phyloP scores from a whole-genome alignment of 306 rosid species.

The Carpinus viminea region DNA sequence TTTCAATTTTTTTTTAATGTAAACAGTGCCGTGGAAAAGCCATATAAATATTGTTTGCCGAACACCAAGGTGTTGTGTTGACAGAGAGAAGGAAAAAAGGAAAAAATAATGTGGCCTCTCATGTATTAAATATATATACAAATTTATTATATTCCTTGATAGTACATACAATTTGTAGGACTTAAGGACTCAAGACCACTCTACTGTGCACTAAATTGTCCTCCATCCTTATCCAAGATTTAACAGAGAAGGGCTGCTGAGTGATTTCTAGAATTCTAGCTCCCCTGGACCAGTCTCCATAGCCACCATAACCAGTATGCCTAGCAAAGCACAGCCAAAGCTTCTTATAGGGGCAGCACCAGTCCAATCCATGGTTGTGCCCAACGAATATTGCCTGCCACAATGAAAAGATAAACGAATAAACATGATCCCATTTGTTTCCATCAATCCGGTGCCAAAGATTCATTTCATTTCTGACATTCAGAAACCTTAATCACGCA shows the following conservation, averaged over 20 bases:
- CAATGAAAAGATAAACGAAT: slow-evolving; percentile 24
- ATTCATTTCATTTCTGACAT: not conserved
- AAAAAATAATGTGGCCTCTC: not conserved
- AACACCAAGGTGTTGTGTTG: not conserved
- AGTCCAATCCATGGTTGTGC: slow-evolving; percentile 87
- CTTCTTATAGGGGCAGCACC: slow-evolving; percentile 73
- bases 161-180: not conserved
- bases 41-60: too few species aligned
- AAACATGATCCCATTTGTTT: not conserved
- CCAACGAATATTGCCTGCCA: slow-evolving; percentile 82
- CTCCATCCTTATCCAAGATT: slow-evolving; percentile 82
- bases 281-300: slow-evolving; percentile 75
- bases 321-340: slow-evolving; percentile 81
- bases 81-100: not conserved
- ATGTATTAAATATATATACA: not conserved
- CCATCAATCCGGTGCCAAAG: not conserved
- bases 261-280: slow-evolving; percentile 60
- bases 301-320: slow-evolving; percentile 82
- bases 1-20: too few species aligned
- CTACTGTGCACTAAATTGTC: slow-evolving; percentile 61
- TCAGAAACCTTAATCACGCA: not conserved
- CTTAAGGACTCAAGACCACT: slow-evolving; percentile 38
- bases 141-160: not conserved
- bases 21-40: too few species aligned
- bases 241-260: slow-evolving; percentile 58